Evolutionary conservation across 371 early-diverging fungal species (phyloP).

Genomic region (Lichtheimia ramosa): DNA sequence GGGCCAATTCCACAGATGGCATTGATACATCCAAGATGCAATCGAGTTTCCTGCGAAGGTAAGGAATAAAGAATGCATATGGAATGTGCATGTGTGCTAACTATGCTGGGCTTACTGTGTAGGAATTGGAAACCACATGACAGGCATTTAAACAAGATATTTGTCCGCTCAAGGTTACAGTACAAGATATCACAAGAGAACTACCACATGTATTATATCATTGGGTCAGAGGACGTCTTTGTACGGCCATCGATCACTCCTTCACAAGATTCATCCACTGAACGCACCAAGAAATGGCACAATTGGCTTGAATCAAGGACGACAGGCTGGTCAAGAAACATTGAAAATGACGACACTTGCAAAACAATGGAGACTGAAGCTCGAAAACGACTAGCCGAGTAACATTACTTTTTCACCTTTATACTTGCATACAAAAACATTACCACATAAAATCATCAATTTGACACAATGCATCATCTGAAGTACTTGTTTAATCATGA

Average conservation of each 20-base stretch:
- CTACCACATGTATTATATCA: conserved; percentile 54
- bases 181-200: conserved; percentile 86
- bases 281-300: conserved; percentile 11
- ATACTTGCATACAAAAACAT: not conserved
- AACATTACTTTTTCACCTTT: not conserved
- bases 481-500: no score
- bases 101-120: not conserved
- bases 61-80: conserved; percentile 33
- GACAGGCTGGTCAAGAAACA: conserved; percentile 33
- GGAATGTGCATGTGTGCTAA: conserved; percentile 32
- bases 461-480: no score
- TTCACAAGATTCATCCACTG: not conserved
- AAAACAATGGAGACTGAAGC: conserved; percentile 31
- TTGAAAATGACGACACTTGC: conserved; percentile 19
- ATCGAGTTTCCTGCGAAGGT: conserved; percentile 69
- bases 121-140: conserved; percentile 85
- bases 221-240: conserved; percentile 52
- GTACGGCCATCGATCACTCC: conserved; percentile 46
- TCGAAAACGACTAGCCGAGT: conserved; percentile 15
- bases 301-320: conserved; percentile 27
- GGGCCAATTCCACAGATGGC: conserved; percentile 75
- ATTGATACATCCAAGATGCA: conserved; percentile 53
- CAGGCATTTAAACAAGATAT: conserved; percentile 51
- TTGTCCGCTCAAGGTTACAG: conserved; percentile 73
- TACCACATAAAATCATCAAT: no score